phyloP scores from a whole-genome alignment of 371 early-diverging fungal genomes.

The Mucor piriformis region DNA sequence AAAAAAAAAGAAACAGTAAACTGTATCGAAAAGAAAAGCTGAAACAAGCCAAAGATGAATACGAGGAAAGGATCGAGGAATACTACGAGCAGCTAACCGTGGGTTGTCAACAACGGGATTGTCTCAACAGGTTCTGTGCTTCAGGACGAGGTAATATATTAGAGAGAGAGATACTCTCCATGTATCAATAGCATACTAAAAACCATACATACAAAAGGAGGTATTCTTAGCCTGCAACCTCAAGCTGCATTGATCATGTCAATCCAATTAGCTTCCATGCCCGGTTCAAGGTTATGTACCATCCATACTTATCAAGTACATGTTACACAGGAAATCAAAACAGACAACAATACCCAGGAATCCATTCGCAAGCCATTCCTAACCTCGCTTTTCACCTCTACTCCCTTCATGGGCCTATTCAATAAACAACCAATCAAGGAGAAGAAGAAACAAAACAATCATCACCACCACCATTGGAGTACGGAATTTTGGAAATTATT shows the following conservation, averaged over 20 bases:
- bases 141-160: conserved; percentile 35
- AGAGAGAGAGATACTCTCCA: background rate
- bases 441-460: background rate
- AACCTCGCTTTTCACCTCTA: conserved; percentile 35
- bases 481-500: conserved; percentile 26
- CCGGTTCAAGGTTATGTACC: conserved; percentile 33
- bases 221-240: conserved; percentile 43
- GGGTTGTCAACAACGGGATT: conserved; percentile 43
- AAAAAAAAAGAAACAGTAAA: conserved; percentile 17
- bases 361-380: conserved; percentile 33
- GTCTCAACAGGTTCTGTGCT: conserved; percentile 50
- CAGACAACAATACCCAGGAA: background rate
- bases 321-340: background rate
- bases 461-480: conserved; percentile 9
- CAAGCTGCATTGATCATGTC: conserved; percentile 54
- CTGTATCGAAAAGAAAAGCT: conserved; percentile 30
- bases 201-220: conserved; percentile 15
- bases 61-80: conserved; percentile 38
- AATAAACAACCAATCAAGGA: background rate
- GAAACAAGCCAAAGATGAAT: conserved; percentile 40
- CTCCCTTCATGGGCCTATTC: conserved; percentile 26
- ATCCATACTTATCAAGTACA: background rate
- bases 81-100: conserved; percentile 45
- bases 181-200: background rate
- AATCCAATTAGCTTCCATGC: conserved; percentile 48